Evolutionary conservation across 2,329 filamentous ascomycete genomes (phyloP), one percentile per base, ranked within the genome.

Genomic region (Pseudogymnoascus sp.): DNA sequence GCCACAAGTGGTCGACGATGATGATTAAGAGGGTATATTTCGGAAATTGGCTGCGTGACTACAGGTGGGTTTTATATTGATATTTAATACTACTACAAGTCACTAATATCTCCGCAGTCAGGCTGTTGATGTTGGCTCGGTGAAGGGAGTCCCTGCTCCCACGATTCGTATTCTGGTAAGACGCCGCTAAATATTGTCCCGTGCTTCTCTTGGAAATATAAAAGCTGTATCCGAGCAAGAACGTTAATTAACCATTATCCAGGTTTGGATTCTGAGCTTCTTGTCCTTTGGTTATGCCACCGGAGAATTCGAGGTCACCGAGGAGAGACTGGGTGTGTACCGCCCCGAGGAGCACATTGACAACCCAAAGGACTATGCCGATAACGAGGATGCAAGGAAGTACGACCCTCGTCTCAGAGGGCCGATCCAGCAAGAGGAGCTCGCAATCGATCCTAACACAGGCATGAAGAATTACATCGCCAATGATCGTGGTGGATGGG

Each of bases 381-480:
- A 98, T 70, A 90, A 91, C 68, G 71, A 84, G 67, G 95, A 99
- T 77, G 95, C 95, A 4, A 85, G 91, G 65, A 84, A 89, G 70
- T 92, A 85, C 71, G 95, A 98, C 73, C 78, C 82, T 38, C 88
- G 95, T 26, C 84, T 98, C 6, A 88, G 95, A 60, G 89, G 87
- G 0, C 93, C 93, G 0, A 86, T 98, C 7, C 79, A 85, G 65
- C 82, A 83, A 4, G 75, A 84, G 41, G 90, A 95, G 72, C 84
- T 90, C 19, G 86, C 90, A 65, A 84, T 95, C 63, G 90, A 95
- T 70, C 78, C 78, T 35, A 78, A 83, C 5, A 95, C 90, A 0
- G 93, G 93, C n/a, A 96, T 99, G 93, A 99, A 98, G 77, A 98
- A 98, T 74, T 99, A 99, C 75, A 98, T 99, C 68, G 87, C 93